Evolutionary conservation across 108 stramenopile species (phyloP), one percentile per base, ranked within the genome.

Genomic region (Conticribra guillardii): DNA sequence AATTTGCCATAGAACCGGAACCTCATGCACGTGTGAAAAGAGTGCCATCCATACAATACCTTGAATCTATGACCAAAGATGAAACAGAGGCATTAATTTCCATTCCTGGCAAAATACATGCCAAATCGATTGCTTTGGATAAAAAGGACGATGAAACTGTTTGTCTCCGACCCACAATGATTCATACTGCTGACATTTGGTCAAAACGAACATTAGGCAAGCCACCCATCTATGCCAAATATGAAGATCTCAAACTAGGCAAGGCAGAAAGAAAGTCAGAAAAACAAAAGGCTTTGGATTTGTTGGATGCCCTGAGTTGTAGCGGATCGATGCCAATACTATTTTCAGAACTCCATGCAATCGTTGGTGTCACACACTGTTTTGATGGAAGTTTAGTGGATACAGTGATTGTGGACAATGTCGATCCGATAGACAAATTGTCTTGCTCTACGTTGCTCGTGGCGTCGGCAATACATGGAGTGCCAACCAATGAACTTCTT

Each of bases 291-390:
- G 83, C 79, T 17, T 67, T 84, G 31, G 74, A 80, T 17, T 64
- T 84, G 30, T 37, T 84, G 29, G 83, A 84, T 41, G 83, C 83
- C 1, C 46, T 84, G 28, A 63, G 73, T 29, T 66, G 75, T 14
- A 70, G 67, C 9, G 83, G 83, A 1, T 79, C 61, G 26, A 31
- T 84, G 14, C 74, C 66, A 2, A 31, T 84, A 16, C 63, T 46
- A 21, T 52, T 27, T 15, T 19, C 58, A 8, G 29, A 70, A 33
- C 62, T 84, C 14, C 83, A 84, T 29, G 66, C 76, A 17, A 64
- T 80, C 1, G 45, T 84, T 3, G 79, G 74, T 7, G 44, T 64
- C 11, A 76, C 79, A 17, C 83, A 84, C 55, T 60, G 60, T 45
- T 83, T 83, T 64, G 73, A 79, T 55, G 2, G 50, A 1, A 60